Evolutionary conservation across 1,139 yeast species (phyloP).

Genomic region (Lipomyces yarrowii): DNA sequence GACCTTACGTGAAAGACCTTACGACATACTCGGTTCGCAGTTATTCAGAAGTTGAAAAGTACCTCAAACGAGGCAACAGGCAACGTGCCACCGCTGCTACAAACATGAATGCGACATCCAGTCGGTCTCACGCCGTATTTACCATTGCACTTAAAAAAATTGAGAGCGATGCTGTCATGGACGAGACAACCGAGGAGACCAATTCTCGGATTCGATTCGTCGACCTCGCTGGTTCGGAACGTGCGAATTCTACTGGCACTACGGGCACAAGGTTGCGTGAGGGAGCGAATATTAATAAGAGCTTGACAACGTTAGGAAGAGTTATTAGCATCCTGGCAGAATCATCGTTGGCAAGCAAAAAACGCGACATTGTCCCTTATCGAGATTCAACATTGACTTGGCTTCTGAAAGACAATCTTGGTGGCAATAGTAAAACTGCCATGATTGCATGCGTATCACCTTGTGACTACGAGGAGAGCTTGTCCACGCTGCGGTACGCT

Average conservation of each 20-base stretch:
- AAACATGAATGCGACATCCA: slow-evolving; percentile 64
- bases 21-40: slow-evolving; percentile 23
- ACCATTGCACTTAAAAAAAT: slow-evolving; percentile 64
- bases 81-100: slow-evolving; percentile 67
- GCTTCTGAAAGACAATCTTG: slow-evolving; percentile 68
- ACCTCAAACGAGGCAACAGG: slow-evolving; percentile 37
- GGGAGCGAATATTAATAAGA: slow-evolving; percentile 73
- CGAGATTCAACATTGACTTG: slow-evolving; percentile 75
- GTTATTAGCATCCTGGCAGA: slow-evolving; percentile 66
- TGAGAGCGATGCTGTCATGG: slow-evolving; percentile 46
- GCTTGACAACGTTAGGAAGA: slow-evolving; percentile 72
- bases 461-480: slow-evolving; percentile 70
- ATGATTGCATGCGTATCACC: slow-evolving; percentile 81
- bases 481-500: slow-evolving; percentile 74
- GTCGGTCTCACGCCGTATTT: slow-evolving; percentile 76
- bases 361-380: slow-evolving; percentile 51
- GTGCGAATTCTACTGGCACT: slow-evolving; percentile 64
- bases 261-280: slow-evolving; percentile 68
- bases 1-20: slow-evolving; percentile 61
- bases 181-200: slow-evolving; percentile 58
- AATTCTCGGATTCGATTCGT: slow-evolving; percentile 68
- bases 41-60: slow-evolving; percentile 23
- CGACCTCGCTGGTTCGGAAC: slow-evolving; percentile 81
- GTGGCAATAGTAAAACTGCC: slow-evolving; percentile 74
- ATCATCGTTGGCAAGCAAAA: slow-evolving; percentile 33